Evolutionary conservation across 2,329 filamentous ascomycete genomes (phyloP), one percentile per base, ranked within the genome.

Genomic region (Scytalidium sp.): DNA sequence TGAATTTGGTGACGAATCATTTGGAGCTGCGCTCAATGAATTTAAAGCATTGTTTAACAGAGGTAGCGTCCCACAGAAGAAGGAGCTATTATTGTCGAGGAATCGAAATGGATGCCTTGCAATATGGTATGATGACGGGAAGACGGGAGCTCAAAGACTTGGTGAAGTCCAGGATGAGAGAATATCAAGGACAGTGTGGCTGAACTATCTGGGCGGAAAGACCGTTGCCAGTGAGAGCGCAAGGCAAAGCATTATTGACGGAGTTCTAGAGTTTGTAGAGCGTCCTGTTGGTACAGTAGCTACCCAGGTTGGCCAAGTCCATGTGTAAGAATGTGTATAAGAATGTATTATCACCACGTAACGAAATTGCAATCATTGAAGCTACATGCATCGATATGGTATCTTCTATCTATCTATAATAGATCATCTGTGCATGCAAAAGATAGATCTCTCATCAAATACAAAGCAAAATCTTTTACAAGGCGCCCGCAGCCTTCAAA

Each of bases 201-300:
- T 97, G 64, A 87, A 92, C 58, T 99, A 96, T 69, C 74, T 99
- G 25, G 90, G 83, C 3, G 94, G 94, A 0, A 87, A 83, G 66
- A 90, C 85, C 61, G 91, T 97, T 9, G 91, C 91, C 23, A 95
- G 90, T 55, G 90, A 96, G 67, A 76, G 79, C 2, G 89, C 91
- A 15, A 80, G 93, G 58, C 77, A 83, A 69, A 95, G 81, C 59
- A 87, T 99, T 45, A 87, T 96, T 3, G 84, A 95, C 43, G 94
- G 94, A 0, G 80, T 96, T 53, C 85, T 97, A 76, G 85, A 85
- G 58, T 88, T 97, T 70, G 90, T 94, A 1, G 88, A 91, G 69
- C 74, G 93, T 56, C 94, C 94, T 0, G 81, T 96, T 15, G 93
- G 92, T 1, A 96, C 90, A 0, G 86, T 96, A 1, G 88, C 90